Percentiles rank a stretch among this genome's conserved stretches.
phyloP scores from a whole-genome alignment of 139 green algal genomes.

The Astrephomene gubernaculifera region DNA sequence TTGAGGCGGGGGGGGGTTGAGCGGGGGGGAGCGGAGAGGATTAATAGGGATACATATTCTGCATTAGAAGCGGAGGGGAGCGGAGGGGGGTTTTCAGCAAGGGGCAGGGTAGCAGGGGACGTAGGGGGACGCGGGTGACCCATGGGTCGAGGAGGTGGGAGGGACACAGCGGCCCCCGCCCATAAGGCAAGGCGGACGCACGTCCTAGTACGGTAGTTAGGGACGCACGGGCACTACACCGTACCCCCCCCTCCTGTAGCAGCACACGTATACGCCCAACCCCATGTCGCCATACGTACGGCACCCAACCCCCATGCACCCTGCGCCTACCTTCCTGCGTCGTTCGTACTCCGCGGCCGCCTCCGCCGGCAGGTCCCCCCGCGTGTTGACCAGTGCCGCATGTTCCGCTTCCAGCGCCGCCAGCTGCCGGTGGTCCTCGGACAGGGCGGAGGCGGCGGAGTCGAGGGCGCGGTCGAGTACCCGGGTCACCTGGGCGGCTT shows the following conservation, averaged over 20 bases:
- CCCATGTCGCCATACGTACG: no score
- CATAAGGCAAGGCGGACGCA: not conserved
- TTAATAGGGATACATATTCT: no score
- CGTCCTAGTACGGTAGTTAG: no score
- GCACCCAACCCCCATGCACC: not conserved
- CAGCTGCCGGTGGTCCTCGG: conserved; percentile 71
- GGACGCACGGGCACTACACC: not conserved
- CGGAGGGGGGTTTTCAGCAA: no score
- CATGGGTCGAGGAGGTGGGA: no score
- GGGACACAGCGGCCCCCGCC: no score
- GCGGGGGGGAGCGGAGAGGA: no score
- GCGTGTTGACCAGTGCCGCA: conserved; percentile 29
- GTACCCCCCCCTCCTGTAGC: no score
- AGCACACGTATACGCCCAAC: no score
- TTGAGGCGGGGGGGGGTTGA: not conserved
- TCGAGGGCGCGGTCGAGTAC: conserved; percentile 62
- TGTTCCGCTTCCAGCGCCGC: conserved; percentile 38
- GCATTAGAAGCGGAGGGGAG: no score
- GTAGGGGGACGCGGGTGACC: no score
- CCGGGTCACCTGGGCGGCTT: conserved; percentile 37
- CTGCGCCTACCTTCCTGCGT: conserved; percentile 64
- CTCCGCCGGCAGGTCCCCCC: conserved; percentile 88
- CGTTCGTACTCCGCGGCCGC: conserved; percentile 78
- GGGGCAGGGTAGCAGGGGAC: no score
- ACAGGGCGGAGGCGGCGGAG: conserved; percentile 58